A percentile compares a stretch with the other conserved stretches of the same genome.
These are phyloP conservation scores for Saturnispora zaruensis DNA, from an alignment of 805 yeast species.

Conservation along the genomic window DNA sequence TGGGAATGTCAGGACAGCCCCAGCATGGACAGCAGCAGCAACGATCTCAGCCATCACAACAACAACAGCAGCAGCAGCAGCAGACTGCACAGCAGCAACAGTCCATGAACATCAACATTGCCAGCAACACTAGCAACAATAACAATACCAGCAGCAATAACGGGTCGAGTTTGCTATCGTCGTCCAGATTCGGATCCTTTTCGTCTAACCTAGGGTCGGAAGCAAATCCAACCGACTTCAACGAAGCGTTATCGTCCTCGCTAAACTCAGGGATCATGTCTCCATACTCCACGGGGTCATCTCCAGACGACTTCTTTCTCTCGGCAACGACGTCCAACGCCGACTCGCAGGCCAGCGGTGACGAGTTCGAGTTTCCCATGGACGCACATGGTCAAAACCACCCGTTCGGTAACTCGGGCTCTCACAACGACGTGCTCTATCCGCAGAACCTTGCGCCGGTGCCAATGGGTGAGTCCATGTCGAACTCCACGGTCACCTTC, in stretches of 20 bases:
- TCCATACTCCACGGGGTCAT: constrained; percentile 31
- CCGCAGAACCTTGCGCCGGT: constrained; percentile 15
- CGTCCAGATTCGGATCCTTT: constrained; percentile 16
- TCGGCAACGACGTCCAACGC: constrained; percentile 14
- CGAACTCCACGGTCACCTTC: constrained; percentile 24
- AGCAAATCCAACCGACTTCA: constrained; percentile 24
- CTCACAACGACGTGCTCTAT: constrained; percentile 12
- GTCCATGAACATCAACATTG: background rate
- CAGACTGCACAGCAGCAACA: constrained; percentile 4
- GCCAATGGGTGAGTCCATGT: constrained; percentile 26
- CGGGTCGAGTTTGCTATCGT: background rate
- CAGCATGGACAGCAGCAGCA: constrained; percentile 3
- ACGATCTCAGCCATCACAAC: constrained; percentile 4
- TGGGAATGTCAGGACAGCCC: background rate
- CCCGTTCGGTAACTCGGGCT: background rate
- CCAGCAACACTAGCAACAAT: constrained; percentile 2
- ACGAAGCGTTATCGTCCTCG: constrained; percentile 25
- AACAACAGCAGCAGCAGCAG: constrained; percentile 9
- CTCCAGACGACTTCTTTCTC: constrained; percentile 30
- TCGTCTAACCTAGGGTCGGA: constrained; percentile 21
- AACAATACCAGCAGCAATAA: background rate
- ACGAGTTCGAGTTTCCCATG: constrained; percentile 9
- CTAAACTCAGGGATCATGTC: constrained; percentile 26
- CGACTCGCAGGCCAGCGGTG: constrained; percentile 15
- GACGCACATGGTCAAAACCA: constrained; percentile 5